Percentiles rank a stretch among this genome's conserved stretches.
Conservation (phyloP, 148 eudicot species). For the Rheum nobile region DNA sequence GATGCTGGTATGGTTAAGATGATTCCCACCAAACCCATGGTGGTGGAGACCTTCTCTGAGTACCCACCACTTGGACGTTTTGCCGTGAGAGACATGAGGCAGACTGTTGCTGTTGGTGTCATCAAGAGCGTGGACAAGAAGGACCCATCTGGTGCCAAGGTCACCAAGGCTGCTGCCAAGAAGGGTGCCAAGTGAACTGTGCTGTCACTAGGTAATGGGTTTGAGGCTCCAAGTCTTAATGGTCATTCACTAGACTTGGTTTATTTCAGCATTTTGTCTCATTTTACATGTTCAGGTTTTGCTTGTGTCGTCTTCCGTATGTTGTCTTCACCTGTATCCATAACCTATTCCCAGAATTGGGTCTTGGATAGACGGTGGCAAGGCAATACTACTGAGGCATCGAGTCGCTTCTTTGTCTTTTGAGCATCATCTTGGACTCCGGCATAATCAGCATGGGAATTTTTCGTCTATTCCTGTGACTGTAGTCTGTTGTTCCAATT, state of each 20-base stretch:
- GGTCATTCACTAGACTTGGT: neutral
- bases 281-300: neutral
- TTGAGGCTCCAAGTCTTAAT: neutral
- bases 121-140: conserved; percentile 35
- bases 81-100: conserved; percentile 28
- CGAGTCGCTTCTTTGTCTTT: too few relatives aligned
- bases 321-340: neutral
- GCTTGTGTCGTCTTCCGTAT: neutral
- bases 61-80: conserved; percentile 24
- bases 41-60: conserved; percentile 24
- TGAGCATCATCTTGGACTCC: too few relatives aligned
- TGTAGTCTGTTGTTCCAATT: neutral
- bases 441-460: neutral
- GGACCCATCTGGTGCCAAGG: conserved; percentile 32
- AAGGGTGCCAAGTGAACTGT: conserved; percentile 30
- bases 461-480: neutral
- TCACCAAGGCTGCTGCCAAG: conserved; percentile 34
- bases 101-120: too few relatives aligned
- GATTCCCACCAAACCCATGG: conserved; percentile 27
- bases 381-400: neutral
- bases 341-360: conserved; percentile 3
- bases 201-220: neutral
- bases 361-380: conserved; percentile 8
- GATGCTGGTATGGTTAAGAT: conserved; percentile 25
- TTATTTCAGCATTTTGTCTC: neutral